Evolutionary conservation across 352 stramenopile genomes (phyloP).

Genomic region (Phytophthora megakarya): DNA sequence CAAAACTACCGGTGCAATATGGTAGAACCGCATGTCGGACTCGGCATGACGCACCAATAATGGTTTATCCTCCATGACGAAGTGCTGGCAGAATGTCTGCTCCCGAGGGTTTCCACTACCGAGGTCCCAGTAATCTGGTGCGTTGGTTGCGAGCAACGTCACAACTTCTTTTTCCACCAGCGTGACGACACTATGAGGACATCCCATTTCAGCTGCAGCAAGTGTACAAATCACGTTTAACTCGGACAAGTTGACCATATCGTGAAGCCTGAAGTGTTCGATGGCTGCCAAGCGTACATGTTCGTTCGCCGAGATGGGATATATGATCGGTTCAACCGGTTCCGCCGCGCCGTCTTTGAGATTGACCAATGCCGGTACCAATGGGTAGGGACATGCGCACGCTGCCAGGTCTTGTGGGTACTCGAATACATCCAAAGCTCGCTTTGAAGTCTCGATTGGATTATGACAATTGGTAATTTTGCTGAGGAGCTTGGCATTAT

Average conservation of each 20-base stretch:
- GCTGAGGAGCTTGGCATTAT: slow-evolving; percentile 15
- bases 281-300: slow-evolving; percentile 30
- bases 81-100: slow-evolving; percentile 52
- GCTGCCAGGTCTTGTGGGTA: slow-evolving; percentile 21
- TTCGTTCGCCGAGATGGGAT: slow-evolving; percentile 41
- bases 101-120: slow-evolving; percentile 34
- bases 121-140: slow-evolving; percentile 32
- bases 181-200: slow-evolving; percentile 35
- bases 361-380: slow-evolving; percentile 19
- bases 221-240: slow-evolving; percentile 43
- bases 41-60: slow-evolving; percentile 44
- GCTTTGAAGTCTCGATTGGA: neutral
- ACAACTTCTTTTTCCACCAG: slow-evolving; percentile 37
- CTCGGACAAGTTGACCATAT: slow-evolving; percentile 26
- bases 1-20: slow-evolving; percentile 32
- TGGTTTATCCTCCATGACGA: slow-evolving; percentile 47
- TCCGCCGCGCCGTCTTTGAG: neutral
- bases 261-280: slow-evolving; percentile 26
- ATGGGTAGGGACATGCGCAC: slow-evolving; percentile 37
- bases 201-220: slow-evolving; percentile 38
- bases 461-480: neutral
- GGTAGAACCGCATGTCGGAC: slow-evolving; percentile 46
- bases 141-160: slow-evolving; percentile 38
- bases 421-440: slow-evolving; percentile 29
- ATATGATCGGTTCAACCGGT: slow-evolving; percentile 17